Conservation (phyloP, 1,284 basidiomycete genomes). For the Pterulicium gracile region DNA sequence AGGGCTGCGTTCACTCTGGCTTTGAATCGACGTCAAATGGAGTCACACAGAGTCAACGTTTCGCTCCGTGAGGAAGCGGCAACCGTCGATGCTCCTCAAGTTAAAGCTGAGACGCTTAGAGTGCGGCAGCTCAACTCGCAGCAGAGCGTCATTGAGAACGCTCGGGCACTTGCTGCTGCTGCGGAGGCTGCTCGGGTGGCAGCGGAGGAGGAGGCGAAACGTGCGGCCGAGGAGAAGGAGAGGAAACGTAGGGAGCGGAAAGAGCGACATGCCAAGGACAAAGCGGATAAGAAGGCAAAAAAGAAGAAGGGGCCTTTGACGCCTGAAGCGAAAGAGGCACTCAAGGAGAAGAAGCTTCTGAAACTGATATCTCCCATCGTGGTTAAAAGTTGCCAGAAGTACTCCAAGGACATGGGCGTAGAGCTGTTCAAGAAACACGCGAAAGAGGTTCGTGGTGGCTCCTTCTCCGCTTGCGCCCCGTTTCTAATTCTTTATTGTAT, state of each 20-base stretch:
- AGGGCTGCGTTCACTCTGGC: too few relatives aligned
- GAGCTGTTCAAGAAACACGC: slow-evolving; percentile 94
- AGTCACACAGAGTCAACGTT: too few relatives aligned
- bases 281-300: slow-evolving; percentile 22
- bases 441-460: slow-evolving; percentile 76
- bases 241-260: slow-evolving; percentile 16
- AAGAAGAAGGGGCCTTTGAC: slow-evolving; percentile 33
- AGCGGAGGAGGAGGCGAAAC: slow-evolving; percentile 31
- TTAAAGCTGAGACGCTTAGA: too few relatives aligned
- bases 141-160: slow-evolving; percentile 19
- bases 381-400: slow-evolving; percentile 87
- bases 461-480: slow-evolving; percentile 5
- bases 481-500: slow-evolving; percentile 4
- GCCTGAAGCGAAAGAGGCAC: slow-evolving; percentile 48
- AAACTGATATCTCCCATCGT: slow-evolving; percentile 86
- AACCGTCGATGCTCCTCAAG: too few relatives aligned
- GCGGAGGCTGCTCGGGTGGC: slow-evolving; percentile 14
- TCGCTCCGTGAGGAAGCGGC: too few relatives aligned
- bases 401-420: slow-evolving; percentile 69
- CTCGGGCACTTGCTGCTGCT: slow-evolving; percentile 22
- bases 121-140: neutral
- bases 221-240: slow-evolving; percentile 23
- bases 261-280: slow-evolving; percentile 22
- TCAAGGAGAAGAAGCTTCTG: slow-evolving; percentile 75
- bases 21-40: too few relatives aligned